Base-by-base conservation (phyloP, 345 rosid genomes). In the Dovyalis caffra region DNA sequence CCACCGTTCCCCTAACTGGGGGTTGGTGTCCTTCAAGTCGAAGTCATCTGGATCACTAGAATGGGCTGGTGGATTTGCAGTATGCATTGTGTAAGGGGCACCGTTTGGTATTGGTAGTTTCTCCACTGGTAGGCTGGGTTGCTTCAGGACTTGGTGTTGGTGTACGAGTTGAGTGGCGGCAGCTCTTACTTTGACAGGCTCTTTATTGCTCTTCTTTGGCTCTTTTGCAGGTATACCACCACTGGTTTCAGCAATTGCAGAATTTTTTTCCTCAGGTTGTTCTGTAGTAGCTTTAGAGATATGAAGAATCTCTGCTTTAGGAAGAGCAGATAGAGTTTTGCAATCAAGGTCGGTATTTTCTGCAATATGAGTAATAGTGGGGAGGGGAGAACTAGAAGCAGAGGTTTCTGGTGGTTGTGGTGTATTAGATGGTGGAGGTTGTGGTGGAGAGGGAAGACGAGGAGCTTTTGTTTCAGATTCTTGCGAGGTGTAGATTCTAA, bases 1-100 rank as follows among this genome's bases (percentile, higher is more conserved):
- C 98, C 95, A 90, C 73, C 83, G 80, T 70, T 91, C 94, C 47
- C 97, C 97, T 1, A 89, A 88, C 35, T 83, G 85, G 8, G 93
- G 88, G 34, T 76, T 88, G 78, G 90, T 87, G 74, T 92, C 96
- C 88, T 86, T 90, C 73, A 89, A 86, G 75, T 78, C 78, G 74
- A 79, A 94, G 70, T 87, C 92, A 5, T 87, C 89, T n/a, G 66
- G 83, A 12, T 85, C 77, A 68, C 64, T 40, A 2, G 61, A 79
- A 76, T 57, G 81, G 18, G 64, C 70, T 70, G 69, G 82, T 64
- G 68, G 77, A 63, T 47, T 66, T 9, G 75, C 61, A 40, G 86
- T 28, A n/a, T 79, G 86, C 88, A 87, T 82, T 11, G 75, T 84
- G 84, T 80, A 67, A 66, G 79, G 81, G 31, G 77, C 76, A 64